phyloP scores from a whole-genome alignment of 768 basidiomycete species.

The Leucosporidium yakuticum region DNA sequence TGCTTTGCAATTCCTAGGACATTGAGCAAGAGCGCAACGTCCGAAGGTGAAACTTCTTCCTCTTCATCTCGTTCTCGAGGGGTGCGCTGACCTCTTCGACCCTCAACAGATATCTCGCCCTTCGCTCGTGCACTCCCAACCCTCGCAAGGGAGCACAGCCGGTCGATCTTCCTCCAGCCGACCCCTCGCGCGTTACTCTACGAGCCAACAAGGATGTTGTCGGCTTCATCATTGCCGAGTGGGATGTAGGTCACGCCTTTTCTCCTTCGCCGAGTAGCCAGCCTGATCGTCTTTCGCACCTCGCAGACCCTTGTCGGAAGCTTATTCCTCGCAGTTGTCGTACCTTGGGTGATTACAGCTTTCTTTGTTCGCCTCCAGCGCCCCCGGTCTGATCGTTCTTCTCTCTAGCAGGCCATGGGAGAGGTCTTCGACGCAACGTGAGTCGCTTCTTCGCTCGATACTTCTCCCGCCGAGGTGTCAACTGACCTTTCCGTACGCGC shows the following conservation, averaged over 20 bases:
- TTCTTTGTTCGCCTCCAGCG: background rate
- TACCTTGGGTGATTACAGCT: constrained; percentile 19
- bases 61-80: background rate
- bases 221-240: constrained; percentile 26
- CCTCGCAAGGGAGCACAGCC: constrained; percentile 16
- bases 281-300: too few species aligned
- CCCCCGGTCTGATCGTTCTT: too few species aligned
- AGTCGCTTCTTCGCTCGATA: too few species aligned
- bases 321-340: constrained; percentile 24
- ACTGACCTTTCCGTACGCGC: too few species aligned
- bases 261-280: background rate
- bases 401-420: constrained; percentile 17
- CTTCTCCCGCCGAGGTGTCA: too few species aligned
- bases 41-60: constrained; percentile 19
- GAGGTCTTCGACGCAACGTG: constrained; percentile 28
- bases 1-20: background rate
- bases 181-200: background rate
- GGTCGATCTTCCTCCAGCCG: too few species aligned
- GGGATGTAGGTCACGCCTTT: constrained; percentile 2
- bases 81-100: background rate
- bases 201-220: constrained; percentile 23
- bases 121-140: constrained; percentile 25
- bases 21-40: background rate
- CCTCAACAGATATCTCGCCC: constrained; percentile 19
- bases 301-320: constrained; percentile 8